Evolutionary conservation across 1,139 yeast genomes (phyloP).

Genomic region (Sporopachydermia cereana): DNA sequence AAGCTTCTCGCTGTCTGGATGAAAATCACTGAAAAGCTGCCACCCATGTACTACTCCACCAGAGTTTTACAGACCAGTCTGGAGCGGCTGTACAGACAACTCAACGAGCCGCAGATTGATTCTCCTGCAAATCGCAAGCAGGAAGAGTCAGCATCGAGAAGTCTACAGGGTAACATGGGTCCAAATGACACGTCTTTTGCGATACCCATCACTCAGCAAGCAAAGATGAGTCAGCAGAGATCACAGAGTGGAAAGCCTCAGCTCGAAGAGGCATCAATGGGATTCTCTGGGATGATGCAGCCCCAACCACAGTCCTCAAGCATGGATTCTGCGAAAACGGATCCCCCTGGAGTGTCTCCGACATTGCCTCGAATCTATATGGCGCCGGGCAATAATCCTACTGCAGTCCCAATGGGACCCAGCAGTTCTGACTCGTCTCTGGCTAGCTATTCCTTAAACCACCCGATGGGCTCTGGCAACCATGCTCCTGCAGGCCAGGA

Average conservation of each 20-base stretch:
- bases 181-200: background rate
- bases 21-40: conserved; percentile 4
- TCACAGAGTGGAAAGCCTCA: background rate
- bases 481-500: background rate
- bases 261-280: background rate
- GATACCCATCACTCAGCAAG: background rate
- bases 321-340: background rate
- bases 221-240: background rate
- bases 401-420: background rate
- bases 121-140: no score
- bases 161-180: background rate
- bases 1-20: background rate
- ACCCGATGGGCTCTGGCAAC: no score
- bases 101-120: no score
- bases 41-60: background rate
- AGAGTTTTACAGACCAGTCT: background rate
- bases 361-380: background rate
- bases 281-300: background rate
- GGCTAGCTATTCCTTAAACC: background rate
- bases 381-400: background rate
- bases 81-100: background rate
- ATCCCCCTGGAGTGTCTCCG: background rate
- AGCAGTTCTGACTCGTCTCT: background rate
- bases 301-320: background rate
- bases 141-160: background rate